Base-by-base conservation (phyloP, 805 yeast species). In the Priceomyces fermenticarens region DNA sequence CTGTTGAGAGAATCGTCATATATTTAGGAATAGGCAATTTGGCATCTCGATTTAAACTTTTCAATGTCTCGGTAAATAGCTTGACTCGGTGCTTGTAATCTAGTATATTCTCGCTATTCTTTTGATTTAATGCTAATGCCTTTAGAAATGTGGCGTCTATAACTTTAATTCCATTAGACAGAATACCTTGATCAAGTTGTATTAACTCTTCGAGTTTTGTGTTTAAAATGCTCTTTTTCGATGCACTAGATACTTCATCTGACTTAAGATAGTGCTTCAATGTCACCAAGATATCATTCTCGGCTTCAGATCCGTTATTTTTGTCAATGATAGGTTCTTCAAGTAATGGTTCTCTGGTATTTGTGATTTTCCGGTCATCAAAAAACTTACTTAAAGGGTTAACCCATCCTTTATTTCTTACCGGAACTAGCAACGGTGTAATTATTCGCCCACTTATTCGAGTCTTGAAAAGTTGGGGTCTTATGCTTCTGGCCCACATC, bases 181-280 rank as follows among this genome's bases (percentile, higher is more conserved):
- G 25, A 20, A 20, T 8, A 20, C 25, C 25, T 20, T 20, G 25
- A 8, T 20, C 25, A 20, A 20, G 25, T 20, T 42, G 15, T 11
- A 58, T 33, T 32, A 54, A 46, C n/a, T 49, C 48, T 9, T 43
- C 20, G 32, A 62, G 41, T 42, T 55, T 60, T 3, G 43, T 39
- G 5, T 41, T 43, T 28, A 63, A 40, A 11, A 60, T 47, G 32
- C 41, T 42, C 10, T 39, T 38, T 13, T 60, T 50, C 10, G 52
- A 41, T 3, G 45, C 50, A 10, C 26, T 30, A 3, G 64, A 54
- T 13, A 60, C 46, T 17, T 62, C 67, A 6, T 54, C 48, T 6
- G 63, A 51, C 33, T 59, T 56, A 20, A 58, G 46, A 32, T 53
- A 59, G 43, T 59, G 63, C 43, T 53, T 56, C 39, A 62, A 38